Evolutionary conservation across 148 eudicot genomes (phyloP).

Genomic region (Vaccinium vitisidaea): DNA sequence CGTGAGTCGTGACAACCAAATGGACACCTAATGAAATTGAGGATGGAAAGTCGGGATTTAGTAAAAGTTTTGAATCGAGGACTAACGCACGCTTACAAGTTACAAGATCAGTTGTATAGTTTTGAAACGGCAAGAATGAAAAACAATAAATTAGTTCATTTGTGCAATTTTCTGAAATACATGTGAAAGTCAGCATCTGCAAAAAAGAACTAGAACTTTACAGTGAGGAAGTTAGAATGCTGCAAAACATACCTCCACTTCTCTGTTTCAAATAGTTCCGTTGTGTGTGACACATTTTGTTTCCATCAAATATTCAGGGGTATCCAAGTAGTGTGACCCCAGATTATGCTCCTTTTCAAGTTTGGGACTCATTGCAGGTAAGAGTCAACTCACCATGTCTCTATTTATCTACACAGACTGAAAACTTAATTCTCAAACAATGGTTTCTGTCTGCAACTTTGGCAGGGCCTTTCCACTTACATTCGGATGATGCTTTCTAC

Average conservation of each 20-base stretch:
- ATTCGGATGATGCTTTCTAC: slow-evolving; percentile 93
- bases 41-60: neutral
- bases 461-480: slow-evolving; percentile 93
- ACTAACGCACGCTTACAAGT: no score
- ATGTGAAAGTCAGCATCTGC: neutral
- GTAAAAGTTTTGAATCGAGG: neutral
- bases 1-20: neutral
- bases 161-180: neutral
- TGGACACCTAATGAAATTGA: neutral
- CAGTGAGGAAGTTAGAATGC: neutral
- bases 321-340: slow-evolving; percentile 95
- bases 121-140: neutral
- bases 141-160: no score
- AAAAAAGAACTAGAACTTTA: neutral
- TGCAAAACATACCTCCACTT: neutral
- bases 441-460: slow-evolving; percentile 13
- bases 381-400: neutral
- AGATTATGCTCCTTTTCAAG: slow-evolving; percentile 86
- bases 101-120: neutral
- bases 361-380: slow-evolving; percentile 97
- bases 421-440: slow-evolving; percentile 6
- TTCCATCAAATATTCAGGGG: slow-evolving; percentile 51
- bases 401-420: neutral
- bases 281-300: slow-evolving; percentile 10
- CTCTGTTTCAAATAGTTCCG: neutral